phyloP scores from a whole-genome alignment of 495 filamentous ascomycete species.

The Niebla homalea region DNA sequence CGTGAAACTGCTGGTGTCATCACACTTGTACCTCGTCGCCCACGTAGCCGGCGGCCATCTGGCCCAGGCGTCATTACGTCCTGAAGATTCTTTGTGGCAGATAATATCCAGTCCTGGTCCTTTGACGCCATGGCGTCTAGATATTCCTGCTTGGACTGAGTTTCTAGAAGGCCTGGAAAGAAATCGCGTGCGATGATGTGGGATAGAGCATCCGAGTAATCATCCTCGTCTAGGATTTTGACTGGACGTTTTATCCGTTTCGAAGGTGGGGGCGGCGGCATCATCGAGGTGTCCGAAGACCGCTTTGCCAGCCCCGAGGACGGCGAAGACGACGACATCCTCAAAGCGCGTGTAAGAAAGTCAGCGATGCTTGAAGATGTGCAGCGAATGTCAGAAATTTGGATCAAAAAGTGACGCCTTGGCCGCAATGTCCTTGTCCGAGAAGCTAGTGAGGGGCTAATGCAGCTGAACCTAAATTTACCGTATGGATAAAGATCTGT shows the following conservation, averaged over 20 bases:
- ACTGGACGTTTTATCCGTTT: slow-evolving; percentile 89
- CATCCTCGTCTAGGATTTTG: slow-evolving; percentile 85
- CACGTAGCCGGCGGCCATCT: slow-evolving; percentile 29
- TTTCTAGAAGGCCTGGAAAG: slow-evolving; percentile 83
- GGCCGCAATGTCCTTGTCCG: no score
- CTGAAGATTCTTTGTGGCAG: slow-evolving; percentile 55
- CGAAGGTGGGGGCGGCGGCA: slow-evolving; percentile 78
- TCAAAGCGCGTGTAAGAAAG: background rate
- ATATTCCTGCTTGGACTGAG: slow-evolving; percentile 79
- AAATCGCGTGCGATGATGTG: slow-evolving; percentile 95
- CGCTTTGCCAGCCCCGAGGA: slow-evolving; percentile 49
- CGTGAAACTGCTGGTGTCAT: slow-evolving; percentile 18
- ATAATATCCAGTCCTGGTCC: slow-evolving; percentile 75
- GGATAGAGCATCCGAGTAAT: slow-evolving; percentile 78
- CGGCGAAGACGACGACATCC: slow-evolving; percentile 7
- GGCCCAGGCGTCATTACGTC: slow-evolving; percentile 71
- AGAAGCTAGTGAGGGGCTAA: no score
- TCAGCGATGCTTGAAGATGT: background rate
- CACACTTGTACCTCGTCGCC: slow-evolving; percentile 23
- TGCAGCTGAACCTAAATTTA: no score
- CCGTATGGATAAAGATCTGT: no score
- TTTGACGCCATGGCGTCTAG: slow-evolving; percentile 77
- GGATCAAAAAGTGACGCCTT: background rate
- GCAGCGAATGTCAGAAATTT: background rate
- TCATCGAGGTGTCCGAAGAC: slow-evolving; percentile 54